Evolutionary conservation across 768 basidiomycete genomes (phyloP).

Genomic region (Myochromella boudieri): DNA sequence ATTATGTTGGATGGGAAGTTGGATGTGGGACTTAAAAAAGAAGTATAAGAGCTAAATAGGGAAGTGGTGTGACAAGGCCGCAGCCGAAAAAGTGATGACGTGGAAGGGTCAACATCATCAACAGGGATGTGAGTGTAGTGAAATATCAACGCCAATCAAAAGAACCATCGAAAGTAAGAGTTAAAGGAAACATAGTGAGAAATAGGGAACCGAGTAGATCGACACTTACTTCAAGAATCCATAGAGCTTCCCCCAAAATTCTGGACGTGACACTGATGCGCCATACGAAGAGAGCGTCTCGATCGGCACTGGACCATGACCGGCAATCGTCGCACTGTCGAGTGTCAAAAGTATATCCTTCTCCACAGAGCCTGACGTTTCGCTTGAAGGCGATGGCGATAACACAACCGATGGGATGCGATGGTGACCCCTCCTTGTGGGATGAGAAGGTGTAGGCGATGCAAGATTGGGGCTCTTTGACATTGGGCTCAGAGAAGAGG

Average conservation of each 20-base stretch:
- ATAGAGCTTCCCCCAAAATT: conserved; percentile 76
- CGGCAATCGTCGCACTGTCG: conserved; percentile 42
- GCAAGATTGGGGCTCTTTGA: not conserved
- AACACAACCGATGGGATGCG: conserved; percentile 79
- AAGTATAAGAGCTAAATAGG: no score
- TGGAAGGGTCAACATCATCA: no score
- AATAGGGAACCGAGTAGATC: no score
- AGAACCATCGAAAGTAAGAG: no score
- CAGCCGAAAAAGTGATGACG: no score
- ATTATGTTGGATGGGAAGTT: no score
- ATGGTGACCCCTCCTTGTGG: conserved; percentile 45
- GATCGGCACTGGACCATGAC: conserved; percentile 41
- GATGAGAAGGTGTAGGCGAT: conserved; percentile 26
- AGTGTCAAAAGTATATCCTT: conserved; percentile 71
- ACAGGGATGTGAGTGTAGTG: no score
- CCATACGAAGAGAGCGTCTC: conserved; percentile 60
- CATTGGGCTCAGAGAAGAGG: not conserved
- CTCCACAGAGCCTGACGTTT: conserved; percentile 32
- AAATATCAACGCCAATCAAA: no score
- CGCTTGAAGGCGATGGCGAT: conserved; percentile 69
- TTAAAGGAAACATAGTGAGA: no score
- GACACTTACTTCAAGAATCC: conserved; percentile 58
- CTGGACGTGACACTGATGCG: conserved; percentile 67
- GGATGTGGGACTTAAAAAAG: no score
- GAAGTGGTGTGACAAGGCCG: no score